Evolutionary conservation across 2,329 filamentous ascomycete species (phyloP).

Genomic region (Ophiostoma fasciatum): DNA sequence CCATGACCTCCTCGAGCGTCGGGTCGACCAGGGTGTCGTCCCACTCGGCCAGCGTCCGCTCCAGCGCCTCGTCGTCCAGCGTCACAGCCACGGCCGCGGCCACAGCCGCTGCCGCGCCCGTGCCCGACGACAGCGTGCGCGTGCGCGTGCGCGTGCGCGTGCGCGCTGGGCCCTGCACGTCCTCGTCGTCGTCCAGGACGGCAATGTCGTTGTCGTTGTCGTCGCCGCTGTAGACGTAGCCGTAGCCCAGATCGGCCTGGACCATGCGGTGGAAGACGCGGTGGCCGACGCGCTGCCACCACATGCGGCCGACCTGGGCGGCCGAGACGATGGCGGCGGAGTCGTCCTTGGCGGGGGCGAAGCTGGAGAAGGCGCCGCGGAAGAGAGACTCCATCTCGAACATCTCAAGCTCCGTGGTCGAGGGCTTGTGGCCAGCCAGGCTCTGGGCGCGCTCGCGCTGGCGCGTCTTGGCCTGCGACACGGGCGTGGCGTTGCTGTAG

Average conservation of each 20-base stretch:
- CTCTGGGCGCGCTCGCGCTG: constrained; percentile 61
- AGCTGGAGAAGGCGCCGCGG: constrained; percentile 63
- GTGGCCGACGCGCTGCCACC: constrained; percentile 61
- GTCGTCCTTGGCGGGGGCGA: constrained; percentile 63
- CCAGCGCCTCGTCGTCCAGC: constrained; percentile 36
- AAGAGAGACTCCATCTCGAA: constrained; percentile 62
- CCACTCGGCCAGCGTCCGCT: constrained; percentile 42
- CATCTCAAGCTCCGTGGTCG: constrained; percentile 39
- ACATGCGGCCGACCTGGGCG: constrained; percentile 51
- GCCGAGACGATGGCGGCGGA: constrained; percentile 55
- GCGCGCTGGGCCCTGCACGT: constrained; percentile 20
- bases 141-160: too few relatives aligned
- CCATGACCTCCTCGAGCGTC: constrained; percentile 36
- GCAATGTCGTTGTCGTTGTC: too few relatives aligned
- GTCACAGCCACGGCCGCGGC: too few relatives aligned
- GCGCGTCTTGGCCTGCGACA: constrained; percentile 41
- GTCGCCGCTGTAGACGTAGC: too few relatives aligned
- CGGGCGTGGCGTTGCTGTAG: constrained; percentile 47
- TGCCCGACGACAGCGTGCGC: neutral
- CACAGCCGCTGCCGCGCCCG: too few relatives aligned
- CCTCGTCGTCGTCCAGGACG: constrained; percentile 20
- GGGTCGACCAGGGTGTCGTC: constrained; percentile 44
- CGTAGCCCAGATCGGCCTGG: constrained; percentile 31
- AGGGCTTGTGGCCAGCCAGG: constrained; percentile 43
- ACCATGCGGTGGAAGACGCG: constrained; percentile 51